Evolutionary conservation across 73 alveolate species (phyloP).

Genomic region (Tetrahymena thermophila): DNA sequence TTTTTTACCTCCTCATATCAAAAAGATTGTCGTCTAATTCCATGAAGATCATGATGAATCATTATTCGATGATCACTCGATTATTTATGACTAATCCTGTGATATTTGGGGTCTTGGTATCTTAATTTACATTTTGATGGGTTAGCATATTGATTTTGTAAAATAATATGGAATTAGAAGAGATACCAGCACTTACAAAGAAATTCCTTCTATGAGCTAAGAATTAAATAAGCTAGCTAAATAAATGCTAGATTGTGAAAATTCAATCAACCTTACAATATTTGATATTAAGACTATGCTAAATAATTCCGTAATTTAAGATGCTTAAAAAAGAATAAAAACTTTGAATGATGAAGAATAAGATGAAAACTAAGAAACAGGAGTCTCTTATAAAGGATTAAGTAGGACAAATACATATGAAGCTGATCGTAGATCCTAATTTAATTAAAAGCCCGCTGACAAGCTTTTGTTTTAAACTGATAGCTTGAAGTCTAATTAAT

Average conservation of each 20-base stretch:
- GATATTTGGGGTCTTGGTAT: not conserved
- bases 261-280: not conserved
- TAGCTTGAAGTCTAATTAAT: not conserved
- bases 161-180: not conserved
- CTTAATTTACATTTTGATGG: not conserved
- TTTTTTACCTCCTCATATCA: not conserved
- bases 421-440: not conserved
- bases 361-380: not conserved
- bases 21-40: not conserved
- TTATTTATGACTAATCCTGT: not conserved
- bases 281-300: not conserved
- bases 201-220: not conserved
- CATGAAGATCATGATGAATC: not conserved
- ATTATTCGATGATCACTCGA: not conserved
- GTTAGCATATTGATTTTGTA: not conserved
- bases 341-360: not conserved
- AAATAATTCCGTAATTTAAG: not conserved
- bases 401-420: not conserved
- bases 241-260: not conserved
- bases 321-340: not conserved
- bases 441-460: not conserved
- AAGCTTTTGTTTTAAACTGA: not conserved
- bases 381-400: not conserved
- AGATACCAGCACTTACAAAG: not conserved
- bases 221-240: not conserved